Evolutionary conservation across 352 stramenopile species (phyloP).

Genomic region (Blastocystis sp.): DNA sequence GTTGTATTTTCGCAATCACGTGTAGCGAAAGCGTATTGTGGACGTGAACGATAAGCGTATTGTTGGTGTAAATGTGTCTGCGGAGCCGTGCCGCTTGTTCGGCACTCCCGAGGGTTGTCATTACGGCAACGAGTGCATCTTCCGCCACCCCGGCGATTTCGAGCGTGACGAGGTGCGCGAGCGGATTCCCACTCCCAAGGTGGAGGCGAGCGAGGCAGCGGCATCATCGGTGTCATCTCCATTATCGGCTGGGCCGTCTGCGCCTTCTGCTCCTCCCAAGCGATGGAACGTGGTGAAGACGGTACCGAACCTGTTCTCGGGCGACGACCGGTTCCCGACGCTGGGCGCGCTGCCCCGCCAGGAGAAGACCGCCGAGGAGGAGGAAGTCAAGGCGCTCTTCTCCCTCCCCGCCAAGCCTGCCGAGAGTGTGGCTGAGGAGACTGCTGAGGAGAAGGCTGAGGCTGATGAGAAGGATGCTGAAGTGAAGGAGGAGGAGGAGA

Average conservation of each 20-base stretch:
- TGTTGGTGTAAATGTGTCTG: conserved; percentile 56
- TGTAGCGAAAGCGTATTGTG: conserved; percentile 48
- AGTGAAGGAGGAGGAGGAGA: neutral
- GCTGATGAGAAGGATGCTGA: neutral
- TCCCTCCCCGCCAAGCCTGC: neutral
- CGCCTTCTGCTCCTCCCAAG: neutral
- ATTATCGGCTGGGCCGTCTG: neutral
- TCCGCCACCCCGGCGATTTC: conserved; percentile 38
- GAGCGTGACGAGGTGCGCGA: neutral
- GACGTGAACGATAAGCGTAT: conserved; percentile 62
- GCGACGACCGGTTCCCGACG: conserved; percentile 33
- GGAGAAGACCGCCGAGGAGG: neutral
- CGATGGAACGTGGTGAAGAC: conserved; percentile 17
- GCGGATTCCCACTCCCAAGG: neutral
- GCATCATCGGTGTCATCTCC: neutral
- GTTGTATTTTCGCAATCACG: neutral
- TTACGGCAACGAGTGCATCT: conserved; percentile 39
- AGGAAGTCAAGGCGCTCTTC: conserved; percentile 11
- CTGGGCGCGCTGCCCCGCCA: neutral
- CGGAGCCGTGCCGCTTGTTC: conserved; percentile 35
- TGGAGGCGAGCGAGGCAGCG: neutral
- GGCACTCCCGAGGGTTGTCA: conserved; percentile 31
- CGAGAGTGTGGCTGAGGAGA: neutral
- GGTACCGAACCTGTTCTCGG: neutral
- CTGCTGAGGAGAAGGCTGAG: neutral